These are phyloP conservation scores for Cyberlindnera subsufficiens DNA, from an alignment of 805 yeast species.

Conservation along the genomic window DNA sequence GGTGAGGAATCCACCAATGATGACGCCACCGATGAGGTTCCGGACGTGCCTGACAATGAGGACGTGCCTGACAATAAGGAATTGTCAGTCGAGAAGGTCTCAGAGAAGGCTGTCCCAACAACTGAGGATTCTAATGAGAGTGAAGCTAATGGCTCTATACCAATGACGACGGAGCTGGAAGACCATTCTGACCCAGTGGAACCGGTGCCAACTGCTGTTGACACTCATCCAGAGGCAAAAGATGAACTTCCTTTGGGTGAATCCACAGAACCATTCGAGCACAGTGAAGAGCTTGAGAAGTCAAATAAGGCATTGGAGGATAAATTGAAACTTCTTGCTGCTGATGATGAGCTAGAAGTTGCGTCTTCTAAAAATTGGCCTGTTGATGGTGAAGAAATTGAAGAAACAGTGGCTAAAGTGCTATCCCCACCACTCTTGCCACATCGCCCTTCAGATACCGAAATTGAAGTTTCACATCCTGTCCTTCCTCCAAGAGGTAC, in stretches of 20 bases:
- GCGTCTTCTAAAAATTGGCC: neutral
- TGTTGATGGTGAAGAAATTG: neutral
- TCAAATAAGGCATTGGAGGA: conserved; percentile 15
- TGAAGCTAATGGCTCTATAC: neutral
- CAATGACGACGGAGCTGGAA: neutral
- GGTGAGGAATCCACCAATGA: neutral
- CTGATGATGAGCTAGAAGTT: conserved; percentile 12
- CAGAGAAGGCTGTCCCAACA: neutral
- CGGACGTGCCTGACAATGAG: conserved; percentile 7
- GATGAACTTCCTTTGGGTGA: conserved; percentile 11
- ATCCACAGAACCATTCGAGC: conserved; percentile 12
- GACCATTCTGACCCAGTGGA: neutral
- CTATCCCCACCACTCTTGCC: conserved; percentile 4
- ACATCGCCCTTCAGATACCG: neutral
- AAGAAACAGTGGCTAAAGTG: neutral
- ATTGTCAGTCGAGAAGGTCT: neutral
- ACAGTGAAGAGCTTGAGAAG: conserved; percentile 10
- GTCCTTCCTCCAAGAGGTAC: conserved; percentile 18
- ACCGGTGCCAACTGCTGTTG: neutral
- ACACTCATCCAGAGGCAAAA: neutral
- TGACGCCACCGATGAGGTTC: neutral
- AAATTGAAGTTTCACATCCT: neutral
- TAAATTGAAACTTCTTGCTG: conserved; percentile 13
- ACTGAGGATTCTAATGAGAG: neutral
- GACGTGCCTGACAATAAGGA: conserved; percentile 11